Percentiles rank a stretch among this genome's conserved stretches.
These are phyloP conservation scores for Penstemon barbatus DNA, from an alignment of 257 asterid genomes.

Conservation along the genomic window DNA sequence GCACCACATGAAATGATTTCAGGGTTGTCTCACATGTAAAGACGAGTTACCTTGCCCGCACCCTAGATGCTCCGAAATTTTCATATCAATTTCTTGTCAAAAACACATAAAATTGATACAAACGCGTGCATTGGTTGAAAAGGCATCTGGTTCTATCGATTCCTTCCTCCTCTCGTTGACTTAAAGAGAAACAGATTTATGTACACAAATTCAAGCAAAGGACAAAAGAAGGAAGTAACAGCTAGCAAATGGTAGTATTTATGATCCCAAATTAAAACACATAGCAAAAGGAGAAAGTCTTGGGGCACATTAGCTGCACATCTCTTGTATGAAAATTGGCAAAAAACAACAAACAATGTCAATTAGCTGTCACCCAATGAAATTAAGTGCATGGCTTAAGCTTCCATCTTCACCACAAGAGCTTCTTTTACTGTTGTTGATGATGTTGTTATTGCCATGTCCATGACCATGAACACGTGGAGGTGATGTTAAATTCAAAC, in stretches of 20 bases:
- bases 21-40: too few relatives aligned
- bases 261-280: constrained; percentile 26
- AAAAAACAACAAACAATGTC: constrained; percentile 1
- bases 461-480: constrained; percentile 22
- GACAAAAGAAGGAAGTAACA: not conserved
- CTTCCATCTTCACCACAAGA: constrained; percentile 52
- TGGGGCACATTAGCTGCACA: constrained; percentile 35
- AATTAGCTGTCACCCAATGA: constrained; percentile 38
- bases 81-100: too few relatives aligned
- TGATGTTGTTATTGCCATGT: constrained; percentile 28
- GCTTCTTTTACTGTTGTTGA: constrained; percentile 34
- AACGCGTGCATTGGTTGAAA: too few relatives aligned
- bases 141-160: too few relatives aligned
- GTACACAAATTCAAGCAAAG: not conserved
- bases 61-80: too few relatives aligned
- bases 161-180: too few relatives aligned
- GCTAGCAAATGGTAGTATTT: constrained; percentile 24
- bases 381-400: constrained; percentile 38
- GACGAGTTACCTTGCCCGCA: too few relatives aligned
- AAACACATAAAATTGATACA: too few relatives aligned
- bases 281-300: constrained; percentile 22
- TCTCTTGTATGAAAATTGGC: constrained; percentile 27
- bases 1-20: too few relatives aligned
- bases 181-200: too few relatives aligned
- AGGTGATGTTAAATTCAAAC: constrained; percentile 37